Percentiles rank a stretch among this genome's conserved stretches.
These are phyloP conservation scores for Globisporangium middletonii DNA, from an alignment of 352 stramenopile species.

Conservation along the genomic window DNA sequence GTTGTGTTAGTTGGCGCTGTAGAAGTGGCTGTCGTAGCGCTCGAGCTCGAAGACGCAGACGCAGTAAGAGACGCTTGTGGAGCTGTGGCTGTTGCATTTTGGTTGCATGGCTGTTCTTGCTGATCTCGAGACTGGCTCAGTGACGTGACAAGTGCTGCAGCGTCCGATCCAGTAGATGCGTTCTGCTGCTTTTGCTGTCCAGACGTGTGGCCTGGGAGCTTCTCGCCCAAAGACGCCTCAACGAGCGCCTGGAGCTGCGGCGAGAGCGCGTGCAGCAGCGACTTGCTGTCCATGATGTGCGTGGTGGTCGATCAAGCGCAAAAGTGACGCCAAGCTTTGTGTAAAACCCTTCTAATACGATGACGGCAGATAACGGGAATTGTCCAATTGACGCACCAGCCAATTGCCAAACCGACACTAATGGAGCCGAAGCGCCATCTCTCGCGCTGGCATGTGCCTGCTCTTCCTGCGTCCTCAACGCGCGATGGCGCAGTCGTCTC, in stretches of 20 bases:
- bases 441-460: constrained; percentile 21
- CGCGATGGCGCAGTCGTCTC: neutral
- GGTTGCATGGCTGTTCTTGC: neutral
- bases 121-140: constrained; percentile 9
- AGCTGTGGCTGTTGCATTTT: no score
- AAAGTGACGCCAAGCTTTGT: no score
- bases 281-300: constrained; percentile 1
- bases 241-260: constrained; percentile 61
- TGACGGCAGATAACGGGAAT: no score
- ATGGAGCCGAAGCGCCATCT: constrained; percentile 23
- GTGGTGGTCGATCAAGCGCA: no score
- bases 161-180: constrained; percentile 8
- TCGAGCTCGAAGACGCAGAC: no score
- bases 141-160: constrained; percentile 1
- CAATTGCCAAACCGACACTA: no score
- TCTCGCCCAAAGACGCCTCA: constrained; percentile 45
- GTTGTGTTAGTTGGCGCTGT: neutral
- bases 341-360: no score
- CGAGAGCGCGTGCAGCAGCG: constrained; percentile 50
- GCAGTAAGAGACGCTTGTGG: no score
- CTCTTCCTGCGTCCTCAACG: neutral
- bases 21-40: neutral
- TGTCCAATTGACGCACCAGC: no score
- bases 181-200: neutral
- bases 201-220: constrained; percentile 15